phyloP scores from a whole-genome alignment of 495 filamentous ascomycete genomes.

The Cudoniella acicularis region DNA sequence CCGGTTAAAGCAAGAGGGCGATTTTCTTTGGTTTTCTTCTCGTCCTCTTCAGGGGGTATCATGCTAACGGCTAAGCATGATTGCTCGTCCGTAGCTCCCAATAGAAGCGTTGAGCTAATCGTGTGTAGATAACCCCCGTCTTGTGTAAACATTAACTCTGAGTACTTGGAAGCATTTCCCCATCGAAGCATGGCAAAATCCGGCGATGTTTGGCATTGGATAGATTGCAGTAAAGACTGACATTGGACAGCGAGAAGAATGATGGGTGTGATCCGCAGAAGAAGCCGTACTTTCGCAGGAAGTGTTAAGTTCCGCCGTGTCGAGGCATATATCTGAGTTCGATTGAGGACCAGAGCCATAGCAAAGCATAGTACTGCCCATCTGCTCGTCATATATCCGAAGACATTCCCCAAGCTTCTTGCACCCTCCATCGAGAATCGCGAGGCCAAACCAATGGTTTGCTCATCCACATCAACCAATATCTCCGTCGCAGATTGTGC shows the following conservation, averaged over 20 bases:
- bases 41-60: slow-evolving; percentile 43
- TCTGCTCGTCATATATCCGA: slow-evolving; percentile 86
- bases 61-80: slow-evolving; percentile 74
- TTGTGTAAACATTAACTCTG: slow-evolving; percentile 69
- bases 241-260: slow-evolving; percentile 68
- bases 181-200: slow-evolving; percentile 70
- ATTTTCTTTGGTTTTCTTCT: slow-evolving; percentile 32
- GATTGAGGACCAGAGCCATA: slow-evolving; percentile 83
- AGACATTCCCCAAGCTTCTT: slow-evolving; percentile 73
- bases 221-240: slow-evolving; percentile 67
- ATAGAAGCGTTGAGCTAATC: slow-evolving; percentile 61
- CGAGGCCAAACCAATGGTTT: slow-evolving; percentile 31
- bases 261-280: slow-evolving; percentile 73
- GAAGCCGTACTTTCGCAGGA: slow-evolving; percentile 65
- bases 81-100: slow-evolving; percentile 62
- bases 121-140: slow-evolving; percentile 65
- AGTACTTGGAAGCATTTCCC: slow-evolving; percentile 60
- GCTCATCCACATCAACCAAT: slow-evolving; percentile 28
- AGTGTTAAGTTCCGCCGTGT: slow-evolving; percentile 72
- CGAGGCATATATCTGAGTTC: slow-evolving; percentile 89
- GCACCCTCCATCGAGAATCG: slow-evolving; percentile 48
- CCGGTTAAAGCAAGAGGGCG: slow-evolving; percentile 46
- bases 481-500: slow-evolving; percentile 33
- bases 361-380: slow-evolving; percentile 88
- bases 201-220: slow-evolving; percentile 89